Base-by-base conservation (phyloP, 768 basidiomycete genomes). In the Pleurotus eryngii region DNA sequence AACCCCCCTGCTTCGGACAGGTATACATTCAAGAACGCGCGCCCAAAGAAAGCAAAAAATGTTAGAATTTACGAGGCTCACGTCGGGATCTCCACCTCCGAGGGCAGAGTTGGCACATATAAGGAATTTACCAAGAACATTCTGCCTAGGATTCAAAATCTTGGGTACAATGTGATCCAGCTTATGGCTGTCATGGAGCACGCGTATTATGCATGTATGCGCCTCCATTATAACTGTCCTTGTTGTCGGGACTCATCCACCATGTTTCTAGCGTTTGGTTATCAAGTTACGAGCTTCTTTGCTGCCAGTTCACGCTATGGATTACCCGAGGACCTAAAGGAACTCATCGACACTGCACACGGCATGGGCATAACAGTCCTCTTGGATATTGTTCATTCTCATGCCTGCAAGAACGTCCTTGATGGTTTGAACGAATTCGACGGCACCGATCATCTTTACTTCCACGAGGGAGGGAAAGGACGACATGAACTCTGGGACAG, bases 171-270 rank as follows among this genome's bases (percentile, higher is more conserved):
- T 68, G 85, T 87, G 55, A 98, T 99, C 61, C 97, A 99, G 73
- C 81, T 98, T 64, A 99, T 99, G 97, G 97, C 93, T 14, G 79
- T 97, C 59, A 95, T 97, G 93, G 95, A 97, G 69, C 95, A 98
- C 68, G 91, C 95, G 2, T 98, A 98, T 70, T 98, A 98, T 72
- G 95, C 95, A 60, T 98, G 94, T 95, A 63, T 65, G 90, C 74
- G 39, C 15, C 45, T 37, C 53, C 38, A 51, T 20, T 45, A 12
- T 49, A n/a, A 27, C 49, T 47, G 50, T 46, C 8, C 45, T 26
- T 58, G 49, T 18, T 6, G 42, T 40, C 11, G 47, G 63, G 3
- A 11, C 57, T 57, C 53, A 15, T 26, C 14, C 11, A 27, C 46
- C 20, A 42, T 48, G 57, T 57, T 46, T 59, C 22, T 63, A 96